Conservation (phyloP, 1,284 basidiomycete species). For the Microbotryomycetes sp. region DNA sequence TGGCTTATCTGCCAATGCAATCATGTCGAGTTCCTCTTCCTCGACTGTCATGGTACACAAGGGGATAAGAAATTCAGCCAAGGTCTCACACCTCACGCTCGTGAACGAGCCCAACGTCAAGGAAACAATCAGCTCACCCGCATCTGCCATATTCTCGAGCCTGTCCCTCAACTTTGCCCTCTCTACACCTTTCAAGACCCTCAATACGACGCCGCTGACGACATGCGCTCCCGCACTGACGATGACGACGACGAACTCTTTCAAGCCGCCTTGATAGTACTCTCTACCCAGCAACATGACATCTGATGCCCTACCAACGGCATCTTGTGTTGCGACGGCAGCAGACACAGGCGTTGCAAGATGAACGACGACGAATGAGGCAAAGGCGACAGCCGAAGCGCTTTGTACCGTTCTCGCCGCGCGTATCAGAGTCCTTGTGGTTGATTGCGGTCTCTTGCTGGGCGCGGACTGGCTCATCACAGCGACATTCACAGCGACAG, state of each 20-base stretch:
- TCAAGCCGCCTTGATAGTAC: conserved; percentile 28
- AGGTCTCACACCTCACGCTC: too few relatives aligned
- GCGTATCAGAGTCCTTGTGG: too few relatives aligned
- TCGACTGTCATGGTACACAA: too few relatives aligned
- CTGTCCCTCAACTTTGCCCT: conserved; percentile 11
- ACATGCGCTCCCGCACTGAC: conserved; percentile 27
- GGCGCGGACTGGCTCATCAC: too few relatives aligned
- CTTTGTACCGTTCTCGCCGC: conserved; percentile 18
- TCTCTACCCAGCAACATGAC: conserved; percentile 32
- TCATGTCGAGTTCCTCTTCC: too few relatives aligned
- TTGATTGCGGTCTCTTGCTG: too few relatives aligned
- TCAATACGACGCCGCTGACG: conserved; percentile 14
- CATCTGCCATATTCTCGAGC: not conserved
- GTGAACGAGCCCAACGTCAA: too few relatives aligned
- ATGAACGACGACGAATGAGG: conserved; percentile 30
- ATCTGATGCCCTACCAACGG: conserved; percentile 24
- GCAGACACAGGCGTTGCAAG: conserved; percentile 24
- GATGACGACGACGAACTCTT: conserved; percentile 30
- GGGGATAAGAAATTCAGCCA: too few relatives aligned
- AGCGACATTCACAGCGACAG: too few relatives aligned
- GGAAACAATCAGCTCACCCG: not conserved
- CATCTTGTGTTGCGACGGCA: conserved; percentile 3
- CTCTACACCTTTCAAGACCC: conserved; percentile 8
- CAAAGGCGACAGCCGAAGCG: conserved; percentile 25
- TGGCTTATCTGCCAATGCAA: too few relatives aligned